Evolutionary conservation across 1,284 basidiomycete species (phyloP), one percentile per base, ranked within the genome.

Genomic region (Exobasidium cylindrosporum): DNA sequence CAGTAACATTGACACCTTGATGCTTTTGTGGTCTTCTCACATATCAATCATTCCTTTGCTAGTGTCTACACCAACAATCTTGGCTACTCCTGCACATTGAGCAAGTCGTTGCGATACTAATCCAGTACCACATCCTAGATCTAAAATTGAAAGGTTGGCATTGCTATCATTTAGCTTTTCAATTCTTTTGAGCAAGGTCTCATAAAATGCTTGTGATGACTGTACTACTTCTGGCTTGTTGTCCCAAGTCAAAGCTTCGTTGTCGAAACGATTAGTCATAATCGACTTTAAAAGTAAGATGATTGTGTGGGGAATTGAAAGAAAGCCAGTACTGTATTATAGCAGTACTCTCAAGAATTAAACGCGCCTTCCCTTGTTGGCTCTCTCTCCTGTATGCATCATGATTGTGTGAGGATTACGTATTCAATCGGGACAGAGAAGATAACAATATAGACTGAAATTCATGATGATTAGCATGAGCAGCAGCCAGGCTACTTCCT

Each of bases 61-160:
- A 4, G 58, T 44, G 40, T 60, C 58, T 26, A 60, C 50, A 11
- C 31, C 54, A 6, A 61, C 49, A 10, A 55, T 28, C 26, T 47
- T 46, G 14, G 52, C 49, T 17, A 60, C 24, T 13, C 58, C 54
- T 24, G 26, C 45, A 31, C 57, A 43, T 2, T 32, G n/a, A 4
- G 59, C 59, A 13, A 61, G 44, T n/a, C 31, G 59, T 55, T 59
- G 30, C 4, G 40, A 46, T 13, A 59, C 31, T 26, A 61, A 32
- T 17, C 59, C 58, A 21, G 58, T 60, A 14, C 58, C 58, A 45
- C 58, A 60, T 1, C 58, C 58, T 11, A 60, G 32, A 29, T 60
- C 58, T 21, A 60, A 30, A 4, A 54, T 44, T 1, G 53, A 21
- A 6, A 53, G 29, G 11, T 60, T 26, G 14, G 29, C 53, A 29